These are phyloP conservation scores for Pisolithus sp. DNA, from an alignment of 768 basidiomycete genomes.

Conservation along the genomic window DNA sequence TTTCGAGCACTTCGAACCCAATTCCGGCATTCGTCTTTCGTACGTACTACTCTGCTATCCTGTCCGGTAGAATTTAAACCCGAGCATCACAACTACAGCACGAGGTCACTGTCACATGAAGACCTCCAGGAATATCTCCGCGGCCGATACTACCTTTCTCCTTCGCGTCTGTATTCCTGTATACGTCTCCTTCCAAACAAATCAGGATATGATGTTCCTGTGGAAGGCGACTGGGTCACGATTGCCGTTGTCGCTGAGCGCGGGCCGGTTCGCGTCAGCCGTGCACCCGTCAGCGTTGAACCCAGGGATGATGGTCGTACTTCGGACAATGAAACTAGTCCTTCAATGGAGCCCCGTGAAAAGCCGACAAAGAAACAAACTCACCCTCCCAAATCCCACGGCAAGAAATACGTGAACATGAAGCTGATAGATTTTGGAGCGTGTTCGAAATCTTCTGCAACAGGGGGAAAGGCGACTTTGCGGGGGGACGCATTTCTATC, in stretches of 20 bases:
- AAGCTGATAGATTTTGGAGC: constrained; percentile 80
- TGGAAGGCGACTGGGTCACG: constrained; percentile 90
- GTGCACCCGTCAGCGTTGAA: constrained; percentile 51
- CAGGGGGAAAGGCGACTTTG: constrained; percentile 50
- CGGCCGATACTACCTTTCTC: constrained; percentile 83
- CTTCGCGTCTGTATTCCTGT: constrained; percentile 83
- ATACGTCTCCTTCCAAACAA: constrained; percentile 72
- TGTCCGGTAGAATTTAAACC: not conserved
- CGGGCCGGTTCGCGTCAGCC: constrained; percentile 67
- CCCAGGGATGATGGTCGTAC: constrained; percentile 39
- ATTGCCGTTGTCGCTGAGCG: constrained; percentile 94
- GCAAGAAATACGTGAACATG: constrained; percentile 82
- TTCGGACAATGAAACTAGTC: constrained; percentile 22
- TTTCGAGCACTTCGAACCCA: constrained; percentile 81
- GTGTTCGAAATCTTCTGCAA: constrained; percentile 46
- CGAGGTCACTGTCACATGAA: constrained; percentile 66
- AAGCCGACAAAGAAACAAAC: constrained; percentile 11
- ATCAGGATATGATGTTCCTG: constrained; percentile 85
- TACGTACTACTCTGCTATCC: constrained; percentile 35
- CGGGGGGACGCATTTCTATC: constrained; percentile 82
- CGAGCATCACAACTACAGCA: constrained; percentile 37
- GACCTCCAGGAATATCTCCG: constrained; percentile 74
- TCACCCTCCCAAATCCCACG: constrained; percentile 35
- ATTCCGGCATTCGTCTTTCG: constrained; percentile 82
- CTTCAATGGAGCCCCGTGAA: constrained; percentile 4